Conservation (phyloP, 2,329 filamentous ascomycete genomes). For the Botryotinia calthae region DNA sequence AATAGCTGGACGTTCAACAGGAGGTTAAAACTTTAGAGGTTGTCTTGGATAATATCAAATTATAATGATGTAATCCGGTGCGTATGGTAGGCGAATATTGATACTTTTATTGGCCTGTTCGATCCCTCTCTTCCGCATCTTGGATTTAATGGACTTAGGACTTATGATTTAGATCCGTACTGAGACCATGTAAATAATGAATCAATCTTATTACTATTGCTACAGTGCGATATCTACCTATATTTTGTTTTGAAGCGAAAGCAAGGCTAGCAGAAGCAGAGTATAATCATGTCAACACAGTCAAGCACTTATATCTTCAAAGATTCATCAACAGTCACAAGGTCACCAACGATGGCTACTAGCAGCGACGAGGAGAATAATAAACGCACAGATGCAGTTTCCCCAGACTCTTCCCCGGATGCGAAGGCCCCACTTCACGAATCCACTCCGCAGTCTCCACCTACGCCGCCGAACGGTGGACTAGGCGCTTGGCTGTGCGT, state of each 20-base stretch:
- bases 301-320: background rate
- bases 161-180: background rate
- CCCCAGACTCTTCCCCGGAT: background rate
- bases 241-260: background rate
- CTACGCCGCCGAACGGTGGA: conserved; percentile 22
- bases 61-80: background rate
- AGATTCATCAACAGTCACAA: background rate
- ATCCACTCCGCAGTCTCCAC: background rate
- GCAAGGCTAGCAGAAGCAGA: background rate
- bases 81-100: background rate
- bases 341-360: background rate
- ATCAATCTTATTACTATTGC: background rate
- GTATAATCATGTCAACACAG: background rate
- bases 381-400: background rate
- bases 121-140: background rate
- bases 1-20: background rate
- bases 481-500: conserved; percentile 22
- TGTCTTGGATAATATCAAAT: background rate
- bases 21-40: background rate
- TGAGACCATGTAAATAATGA: background rate
- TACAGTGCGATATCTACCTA: background rate
- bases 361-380: background rate
- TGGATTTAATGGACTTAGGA: background rate
- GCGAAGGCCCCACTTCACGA: background rate
- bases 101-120: background rate